These are phyloP conservation scores for Chrysanthemum seticuspe DNA, from an alignment of 129 eudicot species.

Conservation along the genomic window DNA sequence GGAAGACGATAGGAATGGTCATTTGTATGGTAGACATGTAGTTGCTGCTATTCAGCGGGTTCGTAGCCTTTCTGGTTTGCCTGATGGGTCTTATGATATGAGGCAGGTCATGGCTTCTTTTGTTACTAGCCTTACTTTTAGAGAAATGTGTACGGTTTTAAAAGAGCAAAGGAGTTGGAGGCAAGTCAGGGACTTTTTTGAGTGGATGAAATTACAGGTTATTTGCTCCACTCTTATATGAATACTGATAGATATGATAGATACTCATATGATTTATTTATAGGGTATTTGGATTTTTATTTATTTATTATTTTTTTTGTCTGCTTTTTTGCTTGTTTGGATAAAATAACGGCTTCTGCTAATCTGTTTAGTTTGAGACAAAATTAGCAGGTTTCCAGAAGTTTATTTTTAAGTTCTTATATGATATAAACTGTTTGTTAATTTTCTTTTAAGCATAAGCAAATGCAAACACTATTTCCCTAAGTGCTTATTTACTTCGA, in stretches of 20 bases:
- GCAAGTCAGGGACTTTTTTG: conserved; percentile 77
- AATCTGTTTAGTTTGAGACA: too few relatives aligned
- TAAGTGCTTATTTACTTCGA: too few relatives aligned
- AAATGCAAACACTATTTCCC: too few relatives aligned
- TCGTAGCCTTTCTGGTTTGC: conserved; percentile 57
- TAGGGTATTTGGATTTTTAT: too few relatives aligned
- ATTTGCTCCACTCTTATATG: not conserved
- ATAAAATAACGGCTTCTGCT: too few relatives aligned
- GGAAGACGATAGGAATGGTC: conserved; percentile 90
- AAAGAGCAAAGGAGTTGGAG: conserved; percentile 88
- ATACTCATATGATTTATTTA: too few relatives aligned
- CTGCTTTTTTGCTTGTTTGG: too few relatives aligned
- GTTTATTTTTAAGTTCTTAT: too few relatives aligned
- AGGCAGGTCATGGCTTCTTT: conserved; percentile 78
- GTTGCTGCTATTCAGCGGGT: conserved; percentile 84
- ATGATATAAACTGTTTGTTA: not conserved
- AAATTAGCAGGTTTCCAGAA: too few relatives aligned
- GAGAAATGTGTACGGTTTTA: conserved; percentile 89
- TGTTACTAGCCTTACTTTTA: conserved; percentile 72
- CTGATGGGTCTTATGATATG: conserved; percentile 75
- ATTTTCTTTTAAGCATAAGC: not conserved
- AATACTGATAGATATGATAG: not conserved
- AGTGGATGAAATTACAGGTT: conserved; percentile 99
- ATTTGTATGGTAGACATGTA: conserved; percentile 84
- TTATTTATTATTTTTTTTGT: too few relatives aligned